Evolutionary conservation across 495 filamentous ascomycete genomes (phyloP), one percentile per base, ranked within the genome.

Genomic region (Neurospora sp.): DNA sequence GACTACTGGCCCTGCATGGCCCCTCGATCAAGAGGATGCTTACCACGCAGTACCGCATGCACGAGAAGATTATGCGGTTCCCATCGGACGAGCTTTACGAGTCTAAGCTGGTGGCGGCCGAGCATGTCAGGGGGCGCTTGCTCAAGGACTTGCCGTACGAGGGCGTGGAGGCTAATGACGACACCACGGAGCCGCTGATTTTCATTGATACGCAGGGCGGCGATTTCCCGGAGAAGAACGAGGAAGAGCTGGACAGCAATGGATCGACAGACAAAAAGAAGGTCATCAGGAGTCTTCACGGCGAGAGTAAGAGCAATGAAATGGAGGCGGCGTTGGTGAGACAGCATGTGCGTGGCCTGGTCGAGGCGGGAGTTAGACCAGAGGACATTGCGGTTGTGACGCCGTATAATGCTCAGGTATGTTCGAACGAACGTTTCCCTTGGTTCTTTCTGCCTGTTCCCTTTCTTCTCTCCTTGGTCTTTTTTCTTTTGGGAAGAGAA

Each of bases 41-140:
- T 12, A 98, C 93, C n/a, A 97, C 93, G 3, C 96, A 99, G 83
- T 99, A 99, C 81, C 92, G 96, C 9, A 99, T 99, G 96, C 95
- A 99, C 81, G 91, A 93, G 77, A 87, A 85, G 69, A 98, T 99
- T 78, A 98, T 98, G 96, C 84, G 87, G 44, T 98, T 98, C 79
- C 95, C 96, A 0, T 98, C 95, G 0, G 85, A 90, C 70, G 91
- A 94, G 79, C 87, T 99, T 27, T 99, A 99, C 84, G 91, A 93
- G 59, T 86, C 85, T 3, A 89, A 90, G 73, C 85, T 99, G 4
- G 85, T 94, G 5, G 96, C 96, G 3, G 92, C 90, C 3, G 91
- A 94, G 4, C 84, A 81, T 0, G 96, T 98, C 42, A 91, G 91
- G 76, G 83, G 81, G 4, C 88, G 94, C 16, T 82, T 97, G 2